Base-by-base conservation (phyloP, 371 early-diverging fungal genomes). In the Actinomortierella ambigua region DNA sequence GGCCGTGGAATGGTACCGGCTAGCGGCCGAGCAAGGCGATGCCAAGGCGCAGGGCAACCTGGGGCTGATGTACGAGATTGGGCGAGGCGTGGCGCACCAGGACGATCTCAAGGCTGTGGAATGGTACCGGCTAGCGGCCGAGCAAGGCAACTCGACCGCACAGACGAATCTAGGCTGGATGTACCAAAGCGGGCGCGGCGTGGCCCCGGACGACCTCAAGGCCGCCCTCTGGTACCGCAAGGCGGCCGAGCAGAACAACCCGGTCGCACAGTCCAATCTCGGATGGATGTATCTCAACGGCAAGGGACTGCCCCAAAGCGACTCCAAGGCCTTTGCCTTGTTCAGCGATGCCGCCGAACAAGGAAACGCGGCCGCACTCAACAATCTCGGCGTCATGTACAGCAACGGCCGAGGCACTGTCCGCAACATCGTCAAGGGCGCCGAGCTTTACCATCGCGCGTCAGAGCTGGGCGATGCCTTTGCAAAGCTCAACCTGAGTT, bases 121-220 rank as follows among this genome's bases (percentile, higher is more conserved):
- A 53, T 90, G 87, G 88, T 93, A 90, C 65, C 59, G 71, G 27
- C 78, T 80, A 15, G 84, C 89, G 3, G 89, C 91, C 0, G 77
- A 79, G 29, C 81, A 81, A 42, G 81, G 81, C 20, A 82, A 86
- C 49, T 77, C 85, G 0, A 91, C 88, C 1, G 87, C 91, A 11
- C 88, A 90, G 61, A 90, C 90, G 77, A 93, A 93, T 76, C 73
- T 93, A 50, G 94, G 90, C 9, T 87, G 91, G 69, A 89, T 90
- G 60, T 92, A 91, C 69, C 91, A 93, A 68, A 86, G 88, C 54
- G 95, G 94, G 15, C 65, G 88, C 34, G 92, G 92, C 4, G 84
- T 87, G 2, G 80, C 81, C 42, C 79, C 82, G 65, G 75, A 88
- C 60, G 60, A 84, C 0, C 59, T 65, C 28, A 71, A 82, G 57